phyloP scores from a whole-genome alignment of 2,329 filamentous ascomycete species.

The Fusarium sp. region DNA sequence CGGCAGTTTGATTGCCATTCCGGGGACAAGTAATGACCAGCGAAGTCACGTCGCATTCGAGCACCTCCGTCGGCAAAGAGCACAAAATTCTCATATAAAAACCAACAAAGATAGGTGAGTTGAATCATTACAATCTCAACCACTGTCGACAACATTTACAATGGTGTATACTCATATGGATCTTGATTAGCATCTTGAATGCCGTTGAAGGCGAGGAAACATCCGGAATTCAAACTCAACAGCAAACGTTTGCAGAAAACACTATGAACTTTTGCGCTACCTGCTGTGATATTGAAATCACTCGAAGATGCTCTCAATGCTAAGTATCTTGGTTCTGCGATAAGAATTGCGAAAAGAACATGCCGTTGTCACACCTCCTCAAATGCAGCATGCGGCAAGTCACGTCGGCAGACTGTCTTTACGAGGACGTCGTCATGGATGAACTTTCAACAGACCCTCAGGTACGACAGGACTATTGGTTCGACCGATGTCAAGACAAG shows the following conservation, averaged over 20 bases:
- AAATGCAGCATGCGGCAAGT: not conserved
- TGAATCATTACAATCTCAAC: not conserved
- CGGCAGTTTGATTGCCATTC: not conserved
- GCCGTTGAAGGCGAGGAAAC: not conserved
- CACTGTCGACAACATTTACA: too few relatives aligned
- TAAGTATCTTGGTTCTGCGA: not conserved
- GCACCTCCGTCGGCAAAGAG: not conserved
- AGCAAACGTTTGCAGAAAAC: too few relatives aligned
- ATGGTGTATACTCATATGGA: not conserved
- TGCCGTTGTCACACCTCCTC: not conserved
- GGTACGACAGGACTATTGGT: not conserved
- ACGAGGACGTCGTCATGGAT: not conserved
- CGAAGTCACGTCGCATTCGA: not conserved
- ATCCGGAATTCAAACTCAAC: not conserved
- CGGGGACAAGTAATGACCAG: not conserved
- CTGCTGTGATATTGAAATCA: not conserved
- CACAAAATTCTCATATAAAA: not conserved
- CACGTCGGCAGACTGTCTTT: not conserved
- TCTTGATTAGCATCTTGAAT: not conserved
- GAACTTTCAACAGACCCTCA: not conserved
- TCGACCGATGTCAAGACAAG: not conserved
- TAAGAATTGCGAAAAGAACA: not conserved
- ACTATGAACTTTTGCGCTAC: too few relatives aligned
- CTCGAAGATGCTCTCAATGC: not conserved
- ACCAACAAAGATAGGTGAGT: not conserved